Conservation (phyloP, 805 yeast species). For the Yueomyces sinensis region DNA sequence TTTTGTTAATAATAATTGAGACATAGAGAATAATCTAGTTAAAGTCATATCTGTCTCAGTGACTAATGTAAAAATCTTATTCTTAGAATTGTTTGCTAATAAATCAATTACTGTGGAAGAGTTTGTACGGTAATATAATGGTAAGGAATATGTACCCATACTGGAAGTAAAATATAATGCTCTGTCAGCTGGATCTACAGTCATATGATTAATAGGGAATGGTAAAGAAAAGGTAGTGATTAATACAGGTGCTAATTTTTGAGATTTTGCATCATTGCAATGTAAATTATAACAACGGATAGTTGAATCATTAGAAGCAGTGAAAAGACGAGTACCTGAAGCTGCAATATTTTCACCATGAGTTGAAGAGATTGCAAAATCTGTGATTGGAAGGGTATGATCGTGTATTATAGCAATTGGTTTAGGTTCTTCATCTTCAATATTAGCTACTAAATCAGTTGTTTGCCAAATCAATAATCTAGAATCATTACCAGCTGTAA, state of each 20-base stretch:
- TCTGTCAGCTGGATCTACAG: slow-evolving; percentile 70
- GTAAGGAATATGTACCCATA: slow-evolving; percentile 33
- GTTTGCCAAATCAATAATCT: slow-evolving; percentile 65
- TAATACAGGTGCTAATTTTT: slow-evolving; percentile 19
- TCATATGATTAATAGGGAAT: slow-evolving; percentile 40
- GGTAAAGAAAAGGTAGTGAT: slow-evolving; percentile 65
- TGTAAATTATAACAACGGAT: slow-evolving; percentile 52
- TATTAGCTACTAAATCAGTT: slow-evolving; percentile 34
- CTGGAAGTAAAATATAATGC: slow-evolving; percentile 55
- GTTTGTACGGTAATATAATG: slow-evolving; percentile 15
- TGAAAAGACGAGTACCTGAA: slow-evolving; percentile 48
- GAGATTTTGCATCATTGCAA: slow-evolving; percentile 14
- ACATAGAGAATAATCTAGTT: slow-evolving; percentile 12
- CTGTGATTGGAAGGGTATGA: slow-evolving; percentile 35
- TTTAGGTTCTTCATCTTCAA: slow-evolving; percentile 27
- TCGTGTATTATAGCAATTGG: slow-evolving; percentile 50
- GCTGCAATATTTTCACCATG: slow-evolving; percentile 21
- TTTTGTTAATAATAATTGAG: slow-evolving; percentile 16
- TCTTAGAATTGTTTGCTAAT: slow-evolving; percentile 29
- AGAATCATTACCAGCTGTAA: slow-evolving; percentile 74
- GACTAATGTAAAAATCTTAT: slow-evolving; percentile 33
- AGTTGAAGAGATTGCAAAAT: slow-evolving; percentile 32
- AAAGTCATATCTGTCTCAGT: slow-evolving; percentile 29
- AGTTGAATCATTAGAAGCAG: slow-evolving; percentile 65
- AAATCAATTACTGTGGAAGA: background rate